Conservation (phyloP, 1,284 basidiomycete species). For the Ceratorhiza oryzae-sativae region DNA sequence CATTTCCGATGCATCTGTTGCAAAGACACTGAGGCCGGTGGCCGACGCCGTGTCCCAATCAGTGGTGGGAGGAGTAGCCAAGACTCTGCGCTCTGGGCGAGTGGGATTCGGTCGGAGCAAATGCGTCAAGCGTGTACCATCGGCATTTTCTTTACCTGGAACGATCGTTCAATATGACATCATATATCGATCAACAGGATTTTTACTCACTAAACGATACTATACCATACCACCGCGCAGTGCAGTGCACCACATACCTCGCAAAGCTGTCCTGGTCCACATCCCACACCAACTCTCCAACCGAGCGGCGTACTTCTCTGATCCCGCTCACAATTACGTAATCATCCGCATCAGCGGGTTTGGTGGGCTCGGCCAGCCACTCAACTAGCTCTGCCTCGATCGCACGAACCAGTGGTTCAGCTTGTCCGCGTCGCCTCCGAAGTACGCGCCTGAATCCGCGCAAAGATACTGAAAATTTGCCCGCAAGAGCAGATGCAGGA, state of each 20-base stretch:
- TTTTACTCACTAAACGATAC: constrained; percentile 77
- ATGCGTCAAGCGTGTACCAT: constrained; percentile 68
- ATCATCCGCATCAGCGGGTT: constrained; percentile 67
- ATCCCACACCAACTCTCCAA: constrained; percentile 72
- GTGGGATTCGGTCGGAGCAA: constrained; percentile 76
- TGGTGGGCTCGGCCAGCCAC: constrained; percentile 57
- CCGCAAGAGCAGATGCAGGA: constrained; percentile 64
- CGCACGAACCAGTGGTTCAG: constrained; percentile 66
- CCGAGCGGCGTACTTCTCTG: constrained; percentile 67
- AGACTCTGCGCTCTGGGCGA: constrained; percentile 59
- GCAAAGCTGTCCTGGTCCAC: constrained; percentile 72
- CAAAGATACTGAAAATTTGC: constrained; percentile 74
- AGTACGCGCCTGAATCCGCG: constrained; percentile 74
- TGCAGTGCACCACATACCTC: constrained; percentile 79
- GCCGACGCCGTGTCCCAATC: constrained; percentile 43
- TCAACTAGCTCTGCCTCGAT: constrained; percentile 64
- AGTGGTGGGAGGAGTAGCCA: constrained; percentile 76
- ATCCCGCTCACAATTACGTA: constrained; percentile 60
- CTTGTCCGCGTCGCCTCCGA: constrained; percentile 64
- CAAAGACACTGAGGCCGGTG: constrained; percentile 38
- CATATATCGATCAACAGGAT: constrained; percentile 14
- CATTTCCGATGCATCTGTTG: constrained; percentile 43
- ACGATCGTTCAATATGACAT: constrained; percentile 10
- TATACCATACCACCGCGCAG: constrained; percentile 76
- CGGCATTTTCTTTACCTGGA: constrained; percentile 70